Base-by-base conservation (phyloP, 768 basidiomycete species). In the Leccinum obscurum region DNA sequence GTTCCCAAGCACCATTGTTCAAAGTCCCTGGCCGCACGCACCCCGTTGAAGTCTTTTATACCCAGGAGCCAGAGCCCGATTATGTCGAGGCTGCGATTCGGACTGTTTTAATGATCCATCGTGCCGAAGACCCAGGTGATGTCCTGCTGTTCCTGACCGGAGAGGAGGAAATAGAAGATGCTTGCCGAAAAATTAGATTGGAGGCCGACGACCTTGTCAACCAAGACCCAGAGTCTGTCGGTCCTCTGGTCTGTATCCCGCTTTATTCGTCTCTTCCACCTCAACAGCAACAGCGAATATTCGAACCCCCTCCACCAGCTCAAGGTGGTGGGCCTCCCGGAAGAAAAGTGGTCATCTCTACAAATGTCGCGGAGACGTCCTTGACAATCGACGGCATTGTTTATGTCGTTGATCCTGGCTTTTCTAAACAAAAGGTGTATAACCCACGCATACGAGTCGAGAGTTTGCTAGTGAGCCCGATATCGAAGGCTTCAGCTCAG, bases 331-430 rank as follows among this genome's bases (percentile, higher is more conserved):
- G 93, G 1, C 89, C 93, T 0, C 88, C 90, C 0, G 96, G 96
- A 0, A 85, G 96, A 60, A 99, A 99, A 73, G 84, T 98, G 49
- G 91, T 99, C 34, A 80, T 99, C 1, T 93, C 95, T 9, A 99
- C 96, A 30, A 99, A 98, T 71, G 94, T 98, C 59, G 97, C 97
- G 3, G 96, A 99, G 76, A 98, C 96, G 2, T 96, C 94, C 2
- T 77, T 98, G 48, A 99, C 96, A 3, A 98, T 99, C 59, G 96
- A 99, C 66, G 96, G 96, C 22, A 98, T 99, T 68, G 95, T 99
- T n/a, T 99, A 98, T 68, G 96, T 98, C 59, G 95, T 98, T 51
- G 96, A 98, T 70, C 93, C 95, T 0, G 95, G 95, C 1, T 97
- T 98, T 78, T 95, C 91, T 35, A 96, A 99, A 76, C 96, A 98